Evolutionary conservation across 2,329 filamentous ascomycete species (phyloP).

Genomic region (Alternaria consortialis): DNA sequence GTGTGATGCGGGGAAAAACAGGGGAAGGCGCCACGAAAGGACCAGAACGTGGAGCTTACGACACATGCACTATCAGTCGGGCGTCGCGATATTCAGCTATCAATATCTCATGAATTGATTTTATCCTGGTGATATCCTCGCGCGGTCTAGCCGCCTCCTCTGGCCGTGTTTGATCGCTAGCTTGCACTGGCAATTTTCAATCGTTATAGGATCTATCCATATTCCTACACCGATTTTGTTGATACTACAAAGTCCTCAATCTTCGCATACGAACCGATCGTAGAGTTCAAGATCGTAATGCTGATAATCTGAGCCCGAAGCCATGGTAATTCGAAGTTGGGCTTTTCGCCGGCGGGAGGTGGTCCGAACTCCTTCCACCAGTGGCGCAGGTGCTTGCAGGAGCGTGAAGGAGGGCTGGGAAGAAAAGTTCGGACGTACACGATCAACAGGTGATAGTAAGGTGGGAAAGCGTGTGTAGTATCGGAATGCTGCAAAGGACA

Average conservation of each 20-base stretch:
- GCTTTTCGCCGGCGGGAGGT: background rate
- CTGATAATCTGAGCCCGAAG: background rate
- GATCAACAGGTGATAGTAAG: background rate
- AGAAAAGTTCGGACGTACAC: background rate
- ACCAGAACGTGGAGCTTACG: background rate
- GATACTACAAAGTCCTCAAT: background rate
- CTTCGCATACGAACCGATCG: background rate
- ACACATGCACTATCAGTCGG: background rate
- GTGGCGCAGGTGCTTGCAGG: background rate
- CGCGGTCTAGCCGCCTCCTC: no score
- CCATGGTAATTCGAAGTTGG: background rate
- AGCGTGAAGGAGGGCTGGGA: background rate
- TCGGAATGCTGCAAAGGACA: background rate
- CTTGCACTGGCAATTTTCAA: background rate
- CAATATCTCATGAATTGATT: background rate
- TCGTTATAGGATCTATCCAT: background rate
- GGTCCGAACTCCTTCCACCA: background rate
- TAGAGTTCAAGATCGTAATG: background rate
- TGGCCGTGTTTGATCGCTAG: background rate
- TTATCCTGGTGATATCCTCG: background rate
- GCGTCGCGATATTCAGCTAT: background rate
- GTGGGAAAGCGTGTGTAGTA: background rate
- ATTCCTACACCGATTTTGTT: background rate
- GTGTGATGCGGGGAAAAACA: conserved; percentile 21
- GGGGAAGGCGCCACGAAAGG: background rate